Percentiles rank a stretch among this genome's conserved stretches.
These are phyloP conservation scores for Rosa persica DNA, from an alignment of 306 rosid genomes.

Conservation along the genomic window DNA sequence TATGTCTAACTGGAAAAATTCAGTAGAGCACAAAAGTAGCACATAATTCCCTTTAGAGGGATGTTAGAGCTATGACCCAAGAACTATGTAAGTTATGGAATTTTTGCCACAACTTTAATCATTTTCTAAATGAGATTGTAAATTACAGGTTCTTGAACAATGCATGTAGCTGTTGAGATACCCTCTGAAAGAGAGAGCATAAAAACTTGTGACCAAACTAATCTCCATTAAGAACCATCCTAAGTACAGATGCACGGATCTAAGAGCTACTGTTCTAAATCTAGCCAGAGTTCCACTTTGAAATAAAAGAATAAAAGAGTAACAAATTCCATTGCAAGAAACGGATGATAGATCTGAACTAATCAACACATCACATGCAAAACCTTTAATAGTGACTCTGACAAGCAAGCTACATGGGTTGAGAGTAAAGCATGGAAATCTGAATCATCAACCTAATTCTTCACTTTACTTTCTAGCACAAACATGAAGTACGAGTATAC, in stretches of 20 bases:
- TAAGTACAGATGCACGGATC: background rate
- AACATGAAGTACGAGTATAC: background rate
- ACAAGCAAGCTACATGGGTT: background rate
- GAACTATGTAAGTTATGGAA: background rate
- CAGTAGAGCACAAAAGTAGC: conserved; percentile 1
- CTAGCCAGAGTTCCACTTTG: background rate
- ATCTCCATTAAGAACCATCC: background rate
- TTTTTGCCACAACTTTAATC: background rate
- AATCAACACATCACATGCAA: background rate
- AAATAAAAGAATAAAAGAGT: background rate
- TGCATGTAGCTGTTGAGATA: background rate
- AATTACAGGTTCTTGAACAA: background rate
- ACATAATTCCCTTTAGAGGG: background rate
- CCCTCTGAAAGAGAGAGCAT: background rate
- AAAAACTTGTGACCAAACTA: background rate
- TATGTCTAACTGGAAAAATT: background rate
- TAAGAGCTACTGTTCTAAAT: background rate
- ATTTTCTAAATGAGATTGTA: background rate
- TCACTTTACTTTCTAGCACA: background rate
- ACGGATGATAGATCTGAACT: background rate
- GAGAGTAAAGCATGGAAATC: background rate
- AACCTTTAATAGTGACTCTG: background rate
- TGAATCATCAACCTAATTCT: background rate
- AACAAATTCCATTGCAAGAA: background rate
- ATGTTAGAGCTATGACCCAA: background rate